These are phyloP conservation scores for Themeda triandra DNA, from an alignment of 176 grass and related monocot species.

Conservation along the genomic window DNA sequence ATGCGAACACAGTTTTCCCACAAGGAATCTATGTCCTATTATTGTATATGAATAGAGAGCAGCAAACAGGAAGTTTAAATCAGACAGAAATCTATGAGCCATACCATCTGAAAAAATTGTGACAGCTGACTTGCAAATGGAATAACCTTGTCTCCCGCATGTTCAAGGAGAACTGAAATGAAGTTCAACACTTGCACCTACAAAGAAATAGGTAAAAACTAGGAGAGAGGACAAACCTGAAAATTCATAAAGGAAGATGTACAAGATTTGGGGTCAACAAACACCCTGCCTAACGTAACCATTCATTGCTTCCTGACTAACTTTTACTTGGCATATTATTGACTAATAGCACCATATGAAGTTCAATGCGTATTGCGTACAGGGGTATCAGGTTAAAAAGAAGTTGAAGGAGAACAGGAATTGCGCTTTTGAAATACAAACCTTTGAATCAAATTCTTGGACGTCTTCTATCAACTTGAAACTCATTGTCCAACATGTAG, in stretches of 20 bases:
- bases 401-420: conserved; percentile 30
- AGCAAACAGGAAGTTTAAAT: conserved; percentile 2
- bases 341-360: conserved; percentile 17
- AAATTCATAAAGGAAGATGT: background rate
- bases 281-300: background rate
- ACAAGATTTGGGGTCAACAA: background rate
- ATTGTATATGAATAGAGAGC: conserved; percentile 16
- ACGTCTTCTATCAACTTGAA: conserved; percentile 93
- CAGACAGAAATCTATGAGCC: background rate
- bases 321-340: background rate
- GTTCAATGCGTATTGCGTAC: conserved; percentile 8
- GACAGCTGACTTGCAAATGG: conserved; percentile 88
- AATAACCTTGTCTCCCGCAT: conserved; percentile 84
- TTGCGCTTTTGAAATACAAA: conserved; percentile 32
- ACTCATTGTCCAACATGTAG: conserved; percentile 93
- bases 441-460: conserved; percentile 99
- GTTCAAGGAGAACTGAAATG: conserved; percentile 91
- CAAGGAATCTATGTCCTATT: background rate
- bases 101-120: conserved; percentile 90
- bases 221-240: background rate
- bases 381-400: background rate
- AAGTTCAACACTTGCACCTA: conserved; percentile 99
- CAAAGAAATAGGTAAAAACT: conserved; percentile 17
- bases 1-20: background rate
- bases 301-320: background rate